phyloP scores from a whole-genome alignment of 208 protist genomes.

The Borovskyia barvae region DNA sequence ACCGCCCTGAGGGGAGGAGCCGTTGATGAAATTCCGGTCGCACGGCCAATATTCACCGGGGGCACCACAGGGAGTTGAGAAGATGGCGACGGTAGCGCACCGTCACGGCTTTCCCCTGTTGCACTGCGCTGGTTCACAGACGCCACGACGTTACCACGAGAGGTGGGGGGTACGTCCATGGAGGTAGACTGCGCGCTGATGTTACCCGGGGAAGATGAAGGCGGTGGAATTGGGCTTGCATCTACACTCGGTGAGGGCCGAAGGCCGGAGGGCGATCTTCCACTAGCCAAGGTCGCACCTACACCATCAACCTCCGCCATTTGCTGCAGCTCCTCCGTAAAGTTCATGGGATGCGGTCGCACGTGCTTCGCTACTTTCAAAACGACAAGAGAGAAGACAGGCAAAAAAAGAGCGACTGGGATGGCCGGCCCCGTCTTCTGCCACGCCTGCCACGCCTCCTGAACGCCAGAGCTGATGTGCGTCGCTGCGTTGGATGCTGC shows the following conservation, averaged over 20 bases:
- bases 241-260: constrained; percentile 12
- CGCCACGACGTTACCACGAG: neutral
- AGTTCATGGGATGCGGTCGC: constrained; percentile 3
- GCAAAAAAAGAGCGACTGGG: constrained; percentile 64
- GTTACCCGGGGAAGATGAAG: constrained; percentile 7
- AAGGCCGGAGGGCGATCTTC: constrained; percentile 9
- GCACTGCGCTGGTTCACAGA: neutral
- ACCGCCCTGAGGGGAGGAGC: neutral
- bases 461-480: constrained; percentile 13
- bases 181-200: constrained; percentile 6
- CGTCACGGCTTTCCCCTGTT: neutral
- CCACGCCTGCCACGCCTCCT: constrained; percentile 34
- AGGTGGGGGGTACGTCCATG: constrained; percentile 10
- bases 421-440: constrained; percentile 53
- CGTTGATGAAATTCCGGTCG: neutral
- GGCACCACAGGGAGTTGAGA: neutral
- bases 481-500: constrained; percentile 4
- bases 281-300: constrained; percentile 4
- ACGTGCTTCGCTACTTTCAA: constrained; percentile 35
- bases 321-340: constrained; percentile 20
- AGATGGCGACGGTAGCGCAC: neutral
- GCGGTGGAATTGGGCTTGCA: constrained; percentile 11
- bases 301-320: constrained; percentile 12
- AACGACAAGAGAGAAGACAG: constrained; percentile 56
- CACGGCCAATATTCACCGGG: constrained; percentile 12